phyloP scores from a whole-genome alignment of 2,329 filamentous ascomycete species.

The Aspergillus fijiensis region DNA sequence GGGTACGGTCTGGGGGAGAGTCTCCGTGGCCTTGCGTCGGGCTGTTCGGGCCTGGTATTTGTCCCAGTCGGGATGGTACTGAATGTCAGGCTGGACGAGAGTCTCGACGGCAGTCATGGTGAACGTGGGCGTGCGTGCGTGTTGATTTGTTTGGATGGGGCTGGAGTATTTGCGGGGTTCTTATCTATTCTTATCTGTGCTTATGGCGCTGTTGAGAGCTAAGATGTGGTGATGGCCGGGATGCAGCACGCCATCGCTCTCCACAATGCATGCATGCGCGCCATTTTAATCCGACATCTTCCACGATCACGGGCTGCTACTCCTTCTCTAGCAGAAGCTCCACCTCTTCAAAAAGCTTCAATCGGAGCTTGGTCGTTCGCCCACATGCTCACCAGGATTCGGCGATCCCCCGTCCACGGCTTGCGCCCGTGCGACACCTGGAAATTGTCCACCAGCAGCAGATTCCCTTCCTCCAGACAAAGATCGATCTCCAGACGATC shows the following conservation, averaged over 20 bases:
- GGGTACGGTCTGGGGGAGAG: slow-evolving; percentile 32
- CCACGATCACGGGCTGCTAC: too few relatives aligned
- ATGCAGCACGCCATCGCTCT: too few relatives aligned
- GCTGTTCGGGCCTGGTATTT: slow-evolving; percentile 23
- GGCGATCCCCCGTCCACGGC: background rate
- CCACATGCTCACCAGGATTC: background rate
- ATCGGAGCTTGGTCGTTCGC: background rate
- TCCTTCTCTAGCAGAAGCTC: too few relatives aligned
- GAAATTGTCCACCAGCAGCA: background rate
- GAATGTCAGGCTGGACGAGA: slow-evolving; percentile 28
- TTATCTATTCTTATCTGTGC: background rate
- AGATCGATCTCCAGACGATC: background rate
- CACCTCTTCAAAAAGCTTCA: background rate
- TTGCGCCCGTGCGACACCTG: background rate
- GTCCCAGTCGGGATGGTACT: slow-evolving; percentile 27
- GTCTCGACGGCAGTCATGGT: background rate
- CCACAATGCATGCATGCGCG: background rate
- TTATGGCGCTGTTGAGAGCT: background rate
- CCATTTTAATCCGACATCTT: background rate
- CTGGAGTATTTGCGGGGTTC: background rate
- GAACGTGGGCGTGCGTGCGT: background rate
- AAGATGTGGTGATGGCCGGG: background rate
- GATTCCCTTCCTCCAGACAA: background rate
- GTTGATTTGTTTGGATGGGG: too few relatives aligned
- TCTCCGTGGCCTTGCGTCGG: slow-evolving; percentile 22